Evolutionary conservation across 2,329 filamentous ascomycete genomes (phyloP).

Genomic region (Kalaharituber pfeilii): DNA sequence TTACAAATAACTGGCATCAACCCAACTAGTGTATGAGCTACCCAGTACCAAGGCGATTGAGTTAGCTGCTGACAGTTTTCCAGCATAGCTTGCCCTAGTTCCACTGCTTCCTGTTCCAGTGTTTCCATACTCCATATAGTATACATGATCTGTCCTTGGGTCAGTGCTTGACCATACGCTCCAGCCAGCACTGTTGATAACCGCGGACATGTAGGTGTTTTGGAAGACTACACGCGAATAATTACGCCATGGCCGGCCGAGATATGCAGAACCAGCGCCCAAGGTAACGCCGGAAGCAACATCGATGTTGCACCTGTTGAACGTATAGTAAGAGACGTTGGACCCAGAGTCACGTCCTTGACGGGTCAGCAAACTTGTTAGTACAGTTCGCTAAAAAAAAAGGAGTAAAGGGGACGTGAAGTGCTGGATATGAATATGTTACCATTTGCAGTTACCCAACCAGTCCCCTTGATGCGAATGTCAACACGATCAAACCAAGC

Average conservation of each 20-base stretch:
- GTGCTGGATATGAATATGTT: background rate
- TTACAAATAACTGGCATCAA: constrained; percentile 31
- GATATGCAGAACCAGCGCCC: constrained; percentile 30
- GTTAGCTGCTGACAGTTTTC: constrained; percentile 28
- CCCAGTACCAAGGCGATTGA: constrained; percentile 33
- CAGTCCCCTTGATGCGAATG: constrained; percentile 32
- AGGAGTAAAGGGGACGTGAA: background rate
- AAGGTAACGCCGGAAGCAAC: constrained; percentile 29
- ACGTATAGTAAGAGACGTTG: constrained; percentile 36
- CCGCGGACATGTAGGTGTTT: constrained; percentile 34
- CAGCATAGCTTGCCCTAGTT: constrained; percentile 36
- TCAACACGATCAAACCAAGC: constrained; percentile 37
- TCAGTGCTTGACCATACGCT: constrained; percentile 35
- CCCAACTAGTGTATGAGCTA: constrained; percentile 29
- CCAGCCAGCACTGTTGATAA: constrained; percentile 46
- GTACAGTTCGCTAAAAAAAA: background rate
- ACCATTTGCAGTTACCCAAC: constrained; percentile 32
- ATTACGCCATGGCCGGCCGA: constrained; percentile 37
- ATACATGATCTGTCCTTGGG: constrained; percentile 35
- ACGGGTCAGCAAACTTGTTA: no score
- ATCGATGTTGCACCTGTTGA: constrained; percentile 36
- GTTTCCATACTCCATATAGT: constrained; percentile 44
- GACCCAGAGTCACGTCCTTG: constrained; percentile 28
- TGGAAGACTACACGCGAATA: constrained; percentile 35
- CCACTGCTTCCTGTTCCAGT: constrained; percentile 39